Conservation (phyloP, 2,329 filamentous ascomycete genomes). For the Graphilbum ipis-grandicollis region DNA sequence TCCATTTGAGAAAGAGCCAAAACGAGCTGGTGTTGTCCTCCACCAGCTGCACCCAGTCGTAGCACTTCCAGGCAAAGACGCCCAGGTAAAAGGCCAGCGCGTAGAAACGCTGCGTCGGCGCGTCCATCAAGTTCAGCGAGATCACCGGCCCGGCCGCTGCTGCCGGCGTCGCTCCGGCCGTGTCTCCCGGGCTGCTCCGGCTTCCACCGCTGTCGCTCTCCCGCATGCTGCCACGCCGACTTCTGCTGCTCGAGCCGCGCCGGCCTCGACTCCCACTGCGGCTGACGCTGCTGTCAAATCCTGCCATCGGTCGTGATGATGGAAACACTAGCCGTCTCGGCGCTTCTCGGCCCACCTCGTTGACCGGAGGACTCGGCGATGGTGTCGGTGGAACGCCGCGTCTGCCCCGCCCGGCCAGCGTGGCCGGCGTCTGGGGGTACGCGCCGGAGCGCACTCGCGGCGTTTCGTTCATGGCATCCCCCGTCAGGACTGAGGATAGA, state of each 20-base stretch:
- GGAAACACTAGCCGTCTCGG: constrained; percentile 4
- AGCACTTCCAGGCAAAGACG: constrained; percentile 68
- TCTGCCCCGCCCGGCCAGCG: constrained; percentile 1
- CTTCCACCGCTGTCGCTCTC: constrained; percentile 33
- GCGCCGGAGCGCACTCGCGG: constrained; percentile 12
- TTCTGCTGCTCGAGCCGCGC: not conserved
- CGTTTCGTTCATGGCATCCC: constrained; percentile 13
- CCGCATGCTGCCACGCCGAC: too few relatives aligned
- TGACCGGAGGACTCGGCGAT: constrained; percentile 9
- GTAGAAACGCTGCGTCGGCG: constrained; percentile 80
- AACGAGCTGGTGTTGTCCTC: constrained; percentile 78
- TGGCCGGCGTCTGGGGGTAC: constrained; percentile 11
- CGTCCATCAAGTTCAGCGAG: constrained; percentile 66
- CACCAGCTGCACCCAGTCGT: constrained; percentile 65
- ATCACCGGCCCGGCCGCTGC: constrained; percentile 45
- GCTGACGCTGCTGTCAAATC: too few relatives aligned
- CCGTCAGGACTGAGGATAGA: not conserved
- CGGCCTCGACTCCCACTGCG: not conserved
- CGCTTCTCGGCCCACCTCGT: not conserved
- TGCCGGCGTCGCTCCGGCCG: not conserved
- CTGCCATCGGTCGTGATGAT: not conserved
- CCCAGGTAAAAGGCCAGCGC: constrained; percentile 61
- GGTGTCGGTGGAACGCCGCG: constrained; percentile 9
- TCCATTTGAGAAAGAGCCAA: constrained; percentile 87
- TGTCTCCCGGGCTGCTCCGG: too few relatives aligned